phyloP scores from a whole-genome alignment of 2,329 filamentous ascomycete species.

The Aspergillus candidus region DNA sequence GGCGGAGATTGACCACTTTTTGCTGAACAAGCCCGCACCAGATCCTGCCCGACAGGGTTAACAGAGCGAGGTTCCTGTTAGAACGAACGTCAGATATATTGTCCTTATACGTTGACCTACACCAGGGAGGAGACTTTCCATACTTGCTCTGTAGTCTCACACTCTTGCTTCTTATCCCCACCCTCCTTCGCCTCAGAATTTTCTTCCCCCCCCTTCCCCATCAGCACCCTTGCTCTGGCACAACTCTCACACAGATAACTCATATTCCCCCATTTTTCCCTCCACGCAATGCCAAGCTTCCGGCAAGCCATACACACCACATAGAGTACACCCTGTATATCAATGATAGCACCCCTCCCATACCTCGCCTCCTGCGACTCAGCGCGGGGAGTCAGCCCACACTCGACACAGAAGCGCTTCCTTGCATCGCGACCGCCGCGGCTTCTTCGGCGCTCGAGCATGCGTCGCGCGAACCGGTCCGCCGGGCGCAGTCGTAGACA shows the following conservation, averaged over 20 bases:
- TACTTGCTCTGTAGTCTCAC: neutral
- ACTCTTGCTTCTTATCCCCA: neutral
- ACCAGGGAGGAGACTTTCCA: neutral
- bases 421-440: slow-evolving; percentile 13
- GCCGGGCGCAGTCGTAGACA: slow-evolving; percentile 22
- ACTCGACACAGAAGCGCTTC: slow-evolving; percentile 25
- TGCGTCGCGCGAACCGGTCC: slow-evolving; percentile 20
- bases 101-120: too few species aligned
- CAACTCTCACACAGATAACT: slow-evolving; percentile 11
- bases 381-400: slow-evolving; percentile 18
- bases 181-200: neutral
- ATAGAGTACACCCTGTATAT: slow-evolving; percentile 12
- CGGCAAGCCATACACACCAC: slow-evolving; percentile 22
- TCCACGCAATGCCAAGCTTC: slow-evolving; percentile 11
- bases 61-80: too few species aligned
- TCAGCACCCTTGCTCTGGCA: neutral
- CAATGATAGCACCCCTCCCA: slow-evolving; percentile 19
- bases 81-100: too few species aligned
- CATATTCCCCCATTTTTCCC: slow-evolving; percentile 8
- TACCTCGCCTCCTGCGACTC: slow-evolving; percentile 18
- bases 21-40: slow-evolving; percentile 25
- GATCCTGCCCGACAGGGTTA: slow-evolving; percentile 18
- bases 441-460: slow-evolving; percentile 18
- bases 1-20: slow-evolving; percentile 41
- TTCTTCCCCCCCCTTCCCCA: neutral